Percentiles rank a stretch among this genome's conserved stretches.
Conservation (phyloP, 2,329 filamentous ascomycete genomes). For the Thelonectria blattea region DNA sequence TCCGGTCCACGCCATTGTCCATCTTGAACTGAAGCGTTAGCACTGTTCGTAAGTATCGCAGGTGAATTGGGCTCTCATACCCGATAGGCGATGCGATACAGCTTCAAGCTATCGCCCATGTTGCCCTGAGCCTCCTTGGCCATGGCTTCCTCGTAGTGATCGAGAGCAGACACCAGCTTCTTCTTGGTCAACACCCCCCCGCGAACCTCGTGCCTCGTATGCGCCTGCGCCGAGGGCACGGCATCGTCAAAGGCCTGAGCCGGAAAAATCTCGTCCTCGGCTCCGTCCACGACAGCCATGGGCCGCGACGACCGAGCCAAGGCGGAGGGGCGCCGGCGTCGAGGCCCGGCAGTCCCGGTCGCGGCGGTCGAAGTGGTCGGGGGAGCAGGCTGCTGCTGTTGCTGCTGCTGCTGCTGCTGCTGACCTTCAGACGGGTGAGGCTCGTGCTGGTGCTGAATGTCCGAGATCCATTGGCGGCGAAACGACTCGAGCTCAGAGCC, state of each 20-base stretch:
- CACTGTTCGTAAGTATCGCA: neutral
- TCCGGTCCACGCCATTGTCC: conserved; percentile 81
- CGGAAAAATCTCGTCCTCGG: conserved; percentile 46
- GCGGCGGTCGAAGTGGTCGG: too few species aligned
- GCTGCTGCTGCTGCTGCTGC: neutral
- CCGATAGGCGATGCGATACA: conserved; percentile 90
- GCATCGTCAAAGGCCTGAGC: conserved; percentile 44
- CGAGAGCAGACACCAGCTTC: conserved; percentile 77
- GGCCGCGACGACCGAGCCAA: conserved; percentile 11
- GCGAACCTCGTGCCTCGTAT: conserved; percentile 14
- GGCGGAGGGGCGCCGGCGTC: conserved; percentile 1
- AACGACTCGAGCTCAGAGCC: conserved; percentile 84
- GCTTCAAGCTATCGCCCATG: conserved; percentile 83
- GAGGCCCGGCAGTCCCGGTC: neutral
- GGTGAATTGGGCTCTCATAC: conserved; percentile 50
- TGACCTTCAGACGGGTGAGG: conserved; percentile 22
- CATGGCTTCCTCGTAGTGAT: conserved; percentile 91
- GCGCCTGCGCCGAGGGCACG: conserved; percentile 8
- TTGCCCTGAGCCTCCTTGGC: conserved; percentile 86
- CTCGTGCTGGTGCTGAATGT: conserved; percentile 61
- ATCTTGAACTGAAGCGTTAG: conserved; percentile 59
- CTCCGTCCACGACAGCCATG: conserved; percentile 35
- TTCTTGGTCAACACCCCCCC: conserved; percentile 31
- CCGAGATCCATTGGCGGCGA: conserved; percentile 83
- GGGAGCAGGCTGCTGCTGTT: too few species aligned